These are phyloP conservation scores for Peniophora sp. DNA, from an alignment of 1,284 basidiomycete genomes.

Conservation along the genomic window DNA sequence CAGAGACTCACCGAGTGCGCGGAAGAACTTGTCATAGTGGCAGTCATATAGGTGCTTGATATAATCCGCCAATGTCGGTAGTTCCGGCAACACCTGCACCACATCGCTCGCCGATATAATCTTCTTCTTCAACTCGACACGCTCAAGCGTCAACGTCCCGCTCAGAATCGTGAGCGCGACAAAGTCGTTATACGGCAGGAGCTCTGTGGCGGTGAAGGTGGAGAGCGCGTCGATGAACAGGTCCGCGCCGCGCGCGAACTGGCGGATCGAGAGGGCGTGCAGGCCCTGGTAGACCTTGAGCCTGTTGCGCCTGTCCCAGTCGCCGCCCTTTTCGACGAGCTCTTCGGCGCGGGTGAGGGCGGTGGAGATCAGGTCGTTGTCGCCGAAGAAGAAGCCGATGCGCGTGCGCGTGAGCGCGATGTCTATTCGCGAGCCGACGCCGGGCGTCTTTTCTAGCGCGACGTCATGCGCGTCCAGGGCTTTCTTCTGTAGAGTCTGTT, in stretches of 20 bases:
- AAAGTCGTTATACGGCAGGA: slow-evolving; percentile 89
- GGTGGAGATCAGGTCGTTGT: slow-evolving; percentile 66
- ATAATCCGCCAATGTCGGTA: slow-evolving; percentile 63
- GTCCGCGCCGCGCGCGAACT: slow-evolving; percentile 63
- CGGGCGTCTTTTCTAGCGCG: slow-evolving; percentile 89
- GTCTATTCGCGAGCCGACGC: slow-evolving; percentile 90
- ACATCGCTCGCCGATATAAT: slow-evolving; percentile 67
- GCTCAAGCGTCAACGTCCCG: slow-evolving; percentile 69
- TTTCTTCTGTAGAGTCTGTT: slow-evolving; percentile 41
- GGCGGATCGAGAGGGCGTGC: slow-evolving; percentile 80
- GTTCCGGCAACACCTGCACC: slow-evolving; percentile 61
- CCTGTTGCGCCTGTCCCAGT: slow-evolving; percentile 96
- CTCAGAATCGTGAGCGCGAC: slow-evolving; percentile 82
- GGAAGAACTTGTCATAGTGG: slow-evolving; percentile 92
- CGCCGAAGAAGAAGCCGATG: slow-evolving; percentile 88
- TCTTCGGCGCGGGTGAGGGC: slow-evolving; percentile 80
- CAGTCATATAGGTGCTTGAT: slow-evolving; percentile 82
- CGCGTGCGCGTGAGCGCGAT: slow-evolving; percentile 85
- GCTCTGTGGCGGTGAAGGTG: slow-evolving; percentile 91
- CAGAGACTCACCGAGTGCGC: slow-evolving; percentile 60
- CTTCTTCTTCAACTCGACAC: slow-evolving; percentile 92
- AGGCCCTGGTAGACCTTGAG: slow-evolving; percentile 94
- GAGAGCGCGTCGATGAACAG: slow-evolving; percentile 87
- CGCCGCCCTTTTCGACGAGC: slow-evolving; percentile 93
- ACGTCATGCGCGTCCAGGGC: slow-evolving; percentile 77